A percentile compares a stretch with the other conserved stretches of the same genome.
Evolutionary conservation across 768 basidiomycete species (phyloP).

Genomic region (Mycena haematopus): DNA sequence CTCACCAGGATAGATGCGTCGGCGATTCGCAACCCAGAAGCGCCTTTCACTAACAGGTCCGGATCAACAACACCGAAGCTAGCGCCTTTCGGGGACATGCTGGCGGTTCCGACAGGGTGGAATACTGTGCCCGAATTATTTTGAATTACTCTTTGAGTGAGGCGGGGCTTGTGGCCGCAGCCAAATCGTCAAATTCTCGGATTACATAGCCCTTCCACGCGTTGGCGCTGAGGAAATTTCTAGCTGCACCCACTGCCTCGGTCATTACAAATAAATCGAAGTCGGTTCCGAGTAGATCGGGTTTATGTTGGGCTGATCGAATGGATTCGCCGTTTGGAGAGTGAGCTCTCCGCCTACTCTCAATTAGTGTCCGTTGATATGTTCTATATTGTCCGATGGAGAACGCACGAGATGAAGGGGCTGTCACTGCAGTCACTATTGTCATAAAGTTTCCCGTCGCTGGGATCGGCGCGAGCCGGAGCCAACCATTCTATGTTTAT

Average conservation of each 20-base stretch:
- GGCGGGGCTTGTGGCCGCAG: conserved; percentile 29
- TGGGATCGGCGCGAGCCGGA: conserved; percentile 5
- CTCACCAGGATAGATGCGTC: conserved; percentile 39
- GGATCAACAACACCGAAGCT: conserved; percentile 38
- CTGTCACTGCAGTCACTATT: conserved; percentile 21
- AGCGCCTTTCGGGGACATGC: conserved; percentile 31
- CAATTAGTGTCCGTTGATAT: neutral
- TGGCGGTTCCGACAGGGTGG: conserved; percentile 32
- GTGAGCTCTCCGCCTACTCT: conserved; percentile 34
- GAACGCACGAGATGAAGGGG: conserved; percentile 29
- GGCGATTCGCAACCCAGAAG: conserved; percentile 38
- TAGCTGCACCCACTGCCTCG: conserved; percentile 29
- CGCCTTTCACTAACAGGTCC: conserved; percentile 37
- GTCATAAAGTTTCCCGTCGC: conserved; percentile 25
- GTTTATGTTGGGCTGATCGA: conserved; percentile 51
- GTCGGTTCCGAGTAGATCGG: conserved; percentile 42
- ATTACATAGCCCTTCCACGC: conserved; percentile 35
- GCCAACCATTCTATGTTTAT: conserved; percentile 23
- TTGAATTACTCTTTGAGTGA: conserved; percentile 1
- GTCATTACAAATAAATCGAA: conserved; percentile 34
- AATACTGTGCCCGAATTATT: conserved; percentile 14
- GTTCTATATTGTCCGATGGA: neutral
- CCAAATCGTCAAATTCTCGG: conserved; percentile 25
- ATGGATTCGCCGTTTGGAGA: conserved; percentile 48
- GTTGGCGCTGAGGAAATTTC: conserved; percentile 28